Base-by-base conservation (phyloP, 2,329 filamentous ascomycete genomes). In the Colletotrichum trifolii region DNA sequence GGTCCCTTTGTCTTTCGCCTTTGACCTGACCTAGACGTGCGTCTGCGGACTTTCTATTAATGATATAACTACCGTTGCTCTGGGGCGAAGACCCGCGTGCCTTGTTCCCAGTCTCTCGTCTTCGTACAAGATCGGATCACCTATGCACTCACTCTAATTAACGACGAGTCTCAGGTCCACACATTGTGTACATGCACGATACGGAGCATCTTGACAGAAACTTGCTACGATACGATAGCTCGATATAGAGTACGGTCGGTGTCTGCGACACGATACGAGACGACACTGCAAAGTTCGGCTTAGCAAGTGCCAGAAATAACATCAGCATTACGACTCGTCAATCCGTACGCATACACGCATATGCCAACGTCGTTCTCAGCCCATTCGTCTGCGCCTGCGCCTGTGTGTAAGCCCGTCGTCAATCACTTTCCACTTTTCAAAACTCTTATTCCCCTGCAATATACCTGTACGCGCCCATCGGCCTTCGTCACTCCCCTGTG, bases 251-350 rank as follows among this genome's bases (percentile, higher is more conserved):
- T 57, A 42, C 43, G 45, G 42, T 40, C 36, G 43, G 42, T 48
- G 13, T 57, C 34, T 43, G 46, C 45, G 46, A 58, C 35, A 58
- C 33, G 39, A 50, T 50, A 35, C 53, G 53, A 5, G 25, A 25
- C 25, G 25, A 17, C 15, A 5, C 15, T 25, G 25, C 25, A 25
- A 25, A 25, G 15, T 46, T 17, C 43, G 43, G 55, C 42, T 36
- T 42, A 45, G 55, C 55, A 50, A 36, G 17, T 6, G 33, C 55
- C 55, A 50, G 55, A 58, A 58, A 58, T 58, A 58, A 58, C 38
- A 33, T 58, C 46, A 49, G 33, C n/a, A n/a, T 36, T 43, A 49
- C 55, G 38, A 17, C 45, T 58, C 38, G 9, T 42, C 38, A 9
- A 13, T 50, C 25, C 25, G 25, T 25, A 25, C 25, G 25, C 25